Base-by-base conservation (phyloP, 1,139 yeast genomes). In the Kluyveromyces sp. region DNA sequence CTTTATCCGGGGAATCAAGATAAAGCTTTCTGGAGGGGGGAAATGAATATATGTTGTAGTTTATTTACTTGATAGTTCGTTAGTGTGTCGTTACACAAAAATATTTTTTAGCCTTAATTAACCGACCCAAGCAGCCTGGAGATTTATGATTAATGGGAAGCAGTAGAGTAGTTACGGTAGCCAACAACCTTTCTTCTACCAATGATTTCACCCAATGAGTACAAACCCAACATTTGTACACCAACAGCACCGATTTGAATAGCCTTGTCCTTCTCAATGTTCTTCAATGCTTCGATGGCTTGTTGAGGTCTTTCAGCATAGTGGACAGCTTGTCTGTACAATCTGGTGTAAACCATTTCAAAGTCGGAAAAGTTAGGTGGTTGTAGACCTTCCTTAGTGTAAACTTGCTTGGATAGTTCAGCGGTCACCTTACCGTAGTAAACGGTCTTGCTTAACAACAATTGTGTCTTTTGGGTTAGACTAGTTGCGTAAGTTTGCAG, bases 171-270 rank as follows among this genome's bases (percentile, higher is more conserved):
- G 45, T 54, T 52, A 34, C 48, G 59, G 77, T 89, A 89, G 57
- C 96, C 96, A 63, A 87, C 83, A 53, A 89, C 61, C 64, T 83
- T 75, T 77, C 98, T 86, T 78, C 98, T 89, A 64, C 99, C 99
- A 64, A 92, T 78, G 58, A 90, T 81, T 77, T 92, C 98, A 65
- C 99, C 99, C 45, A 92, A 75, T 31, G 97, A 82, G 71, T 89
- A 92, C 69, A 89, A 78, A 53, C 97, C 99, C 57, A 87, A 74
- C 53, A 92, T 72, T 71, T 92, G 98, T 57, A 89, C 73, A 58
- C 83, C 81, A 68, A 80, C 81, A 47, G 90, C 82, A 58, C 84
- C 83, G 64, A 77, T 87, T 71, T 79, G 81, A 61, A 79, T 70
- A 54, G 74, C 75, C 60, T 74, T 75, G 56, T 78, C 81, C 69